phyloP scores from a whole-genome alignment of 345 rosid genomes.

The Camelina neglecta region DNA sequence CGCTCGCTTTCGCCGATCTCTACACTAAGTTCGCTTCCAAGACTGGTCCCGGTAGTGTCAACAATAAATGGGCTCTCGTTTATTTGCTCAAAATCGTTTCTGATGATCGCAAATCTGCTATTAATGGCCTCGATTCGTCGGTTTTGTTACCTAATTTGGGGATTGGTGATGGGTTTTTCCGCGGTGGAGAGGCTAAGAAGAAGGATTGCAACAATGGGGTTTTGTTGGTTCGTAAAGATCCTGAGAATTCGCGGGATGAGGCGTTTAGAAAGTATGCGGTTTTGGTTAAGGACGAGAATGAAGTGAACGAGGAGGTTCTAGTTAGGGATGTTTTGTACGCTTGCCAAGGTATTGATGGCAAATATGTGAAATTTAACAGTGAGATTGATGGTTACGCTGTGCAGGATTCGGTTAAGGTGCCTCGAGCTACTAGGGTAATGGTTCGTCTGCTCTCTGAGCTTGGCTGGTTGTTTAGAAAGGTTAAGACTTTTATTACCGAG shows the following conservation, averaged over 20 bases:
- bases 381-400: slow-evolving; percentile 73
- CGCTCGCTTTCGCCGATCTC: slow-evolving; percentile 85
- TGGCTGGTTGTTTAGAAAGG: slow-evolving; percentile 96
- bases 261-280: slow-evolving; percentile 77
- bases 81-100: slow-evolving; percentile 82
- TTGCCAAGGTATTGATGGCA: slow-evolving; percentile 96
- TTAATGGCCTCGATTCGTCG: slow-evolving; percentile 50
- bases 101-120: slow-evolving; percentile 59
- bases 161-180: slow-evolving; percentile 46
- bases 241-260: slow-evolving; percentile 73
- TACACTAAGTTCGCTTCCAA: slow-evolving; percentile 81
- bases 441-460: slow-evolving; percentile 87
- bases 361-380: slow-evolving; percentile 68
- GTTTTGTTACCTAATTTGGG: slow-evolving; percentile 66
- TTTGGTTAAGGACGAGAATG: slow-evolving; percentile 85
- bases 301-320: slow-evolving; percentile 83
- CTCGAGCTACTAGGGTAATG: slow-evolving; percentile 71
- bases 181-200: slow-evolving; percentile 46
- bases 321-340: slow-evolving; percentile 93
- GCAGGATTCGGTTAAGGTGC: slow-evolving; percentile 62
- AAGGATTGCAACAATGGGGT: slow-evolving; percentile 75
- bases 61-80: slow-evolving; percentile 91
- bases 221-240: slow-evolving; percentile 70
- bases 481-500: slow-evolving; percentile 71
- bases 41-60: slow-evolving; percentile 83